Evolutionary conservation across 2,329 filamentous ascomycete species (phyloP), one percentile per base, ranked within the genome.

Genomic region (Cladophialophora immunda): DNA sequence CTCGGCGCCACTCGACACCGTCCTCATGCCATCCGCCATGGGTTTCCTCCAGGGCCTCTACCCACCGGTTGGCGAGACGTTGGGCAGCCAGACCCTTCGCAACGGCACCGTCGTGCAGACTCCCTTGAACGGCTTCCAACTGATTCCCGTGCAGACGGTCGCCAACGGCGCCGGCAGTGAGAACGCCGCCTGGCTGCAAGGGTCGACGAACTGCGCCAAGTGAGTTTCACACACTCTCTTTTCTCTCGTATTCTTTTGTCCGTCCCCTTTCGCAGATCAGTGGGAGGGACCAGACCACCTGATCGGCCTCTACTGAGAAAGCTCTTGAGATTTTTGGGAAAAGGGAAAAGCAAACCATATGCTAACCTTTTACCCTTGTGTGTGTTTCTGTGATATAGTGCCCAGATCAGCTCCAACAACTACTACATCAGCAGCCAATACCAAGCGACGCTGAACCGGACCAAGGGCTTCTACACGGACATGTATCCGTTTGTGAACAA

Each of bases 31-130:
- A 79, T 94, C 92, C 2, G 92, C 92, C 66, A 83, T 86, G 54
- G 91, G 87, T 34, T 97, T 97, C 81, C 62, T 70, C 19, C 94
- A 97, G 80, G 93, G 89, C 32, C 84, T 97, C 22, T 97, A 97
- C 76, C 94, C 94, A 9, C 92, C 94, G 0, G 87, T 89, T 1
- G 88, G 88, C 64, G 75, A 72, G 2, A 76, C 79, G 5, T 76
- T 81, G 1, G 83, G 84, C 9, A 79, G 83, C 38, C 84, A 92
- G 79, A 87, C 82, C 1, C 85, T 97, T 47, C 87, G 87, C 73
- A 93, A 97, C 78, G 90, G 90, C 58, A 86, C 86, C 25, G 81
- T 79, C 3, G 82, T 94, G 13, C 81, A 87, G 65, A 82, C 88
- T 1, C 93, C 94, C 0, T 80, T 97, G 75, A 83, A 87, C 68